Base-by-base conservation (phyloP, 2,329 filamentous ascomycete genomes). In the Daldinia eschscholtzii region DNA sequence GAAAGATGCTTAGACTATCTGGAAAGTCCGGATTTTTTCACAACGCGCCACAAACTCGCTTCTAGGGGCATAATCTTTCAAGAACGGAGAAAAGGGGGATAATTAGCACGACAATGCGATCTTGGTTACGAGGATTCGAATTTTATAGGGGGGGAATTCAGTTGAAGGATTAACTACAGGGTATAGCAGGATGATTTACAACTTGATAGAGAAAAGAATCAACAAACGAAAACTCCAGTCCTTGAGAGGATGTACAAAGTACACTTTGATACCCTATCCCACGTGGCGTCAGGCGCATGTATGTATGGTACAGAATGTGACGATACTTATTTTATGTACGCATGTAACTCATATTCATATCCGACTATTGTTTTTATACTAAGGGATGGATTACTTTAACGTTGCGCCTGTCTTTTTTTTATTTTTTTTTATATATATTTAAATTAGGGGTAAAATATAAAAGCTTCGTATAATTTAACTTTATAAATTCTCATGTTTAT, bases 221-320 rank as follows among this genome's bases (percentile, higher is more conserved):
- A 9, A 9, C 9, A 33, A 30, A 10, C 30, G 23, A 9, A 39
- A 30, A 23, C 1, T 23, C 20, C 20, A 23, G 23, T n/a, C 23
- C 12, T 53, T 18, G 15, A 35, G 48, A 37, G 15, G 9, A 50
- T 30, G 15, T 33, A 52, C 26, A 33, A 52, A 33, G 46, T 41
- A 39, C 13, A 9, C 33, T 28, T 57, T 30, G 13, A 37, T 57
- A 57, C 35, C 53, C 28, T 60, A 61, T 66, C 37, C 63, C 67
- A 69, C 67, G 67, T 69, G 67, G 67, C 62, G 58, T 44, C 52
- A 28, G 4, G 33, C 10, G 9, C 33, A 35, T 35, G 7, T 35
- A 35, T 35, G 33, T 35, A 35, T 35, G 33, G 33, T 35, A 35
- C 33, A 35, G 33, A 41, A 30, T n/a, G 18, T 28, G 35, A 56